Conservation (phyloP, 306 rosid species). For the Spatholobus suberectus region DNA sequence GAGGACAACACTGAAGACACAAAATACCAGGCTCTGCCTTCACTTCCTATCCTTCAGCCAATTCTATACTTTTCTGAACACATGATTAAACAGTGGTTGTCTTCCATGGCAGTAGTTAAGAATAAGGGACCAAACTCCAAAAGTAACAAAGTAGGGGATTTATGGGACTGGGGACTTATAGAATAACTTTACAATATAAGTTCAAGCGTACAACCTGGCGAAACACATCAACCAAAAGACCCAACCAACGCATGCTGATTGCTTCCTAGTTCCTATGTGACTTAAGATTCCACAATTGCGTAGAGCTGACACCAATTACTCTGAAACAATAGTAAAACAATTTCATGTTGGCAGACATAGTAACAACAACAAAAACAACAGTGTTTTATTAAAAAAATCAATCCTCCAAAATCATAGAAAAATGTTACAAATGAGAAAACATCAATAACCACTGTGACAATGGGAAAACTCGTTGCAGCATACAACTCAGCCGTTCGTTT, state of each 20-base stretch:
- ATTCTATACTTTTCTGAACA: slow-evolving; percentile 71
- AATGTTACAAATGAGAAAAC: background rate
- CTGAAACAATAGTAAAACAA: slow-evolving; percentile 54
- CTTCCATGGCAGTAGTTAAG: slow-evolving; percentile 58
- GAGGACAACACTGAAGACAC: slow-evolving; percentile 12
- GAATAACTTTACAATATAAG: slow-evolving; percentile 84
- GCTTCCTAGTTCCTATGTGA: slow-evolving; percentile 29
- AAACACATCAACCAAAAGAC: slow-evolving; percentile 61
- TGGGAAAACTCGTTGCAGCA: background rate
- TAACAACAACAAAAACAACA: background rate
- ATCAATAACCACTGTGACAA: background rate
- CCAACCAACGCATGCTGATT: slow-evolving; percentile 80
- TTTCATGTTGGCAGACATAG: background rate
- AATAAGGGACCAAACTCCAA: slow-evolving; percentile 7
- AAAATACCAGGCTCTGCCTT: slow-evolving; percentile 25
- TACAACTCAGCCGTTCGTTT: slow-evolving; percentile 12
- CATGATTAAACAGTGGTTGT: slow-evolving; percentile 47
- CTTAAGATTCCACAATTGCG: slow-evolving; percentile 46
- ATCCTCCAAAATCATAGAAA: background rate
- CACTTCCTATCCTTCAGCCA: slow-evolving; percentile 52
- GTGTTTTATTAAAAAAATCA: background rate
- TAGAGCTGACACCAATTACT: slow-evolving; percentile 34
- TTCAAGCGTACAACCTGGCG: slow-evolving; percentile 72
- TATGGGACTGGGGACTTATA: slow-evolving; percentile 48
- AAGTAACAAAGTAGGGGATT: slow-evolving; percentile 29